Percentiles rank a stretch among this genome's conserved stretches.
These are phyloP conservation scores for Diaporthe sp. DNA, from an alignment of 2,329 filamentous ascomycete genomes.

Conservation along the genomic window DNA sequence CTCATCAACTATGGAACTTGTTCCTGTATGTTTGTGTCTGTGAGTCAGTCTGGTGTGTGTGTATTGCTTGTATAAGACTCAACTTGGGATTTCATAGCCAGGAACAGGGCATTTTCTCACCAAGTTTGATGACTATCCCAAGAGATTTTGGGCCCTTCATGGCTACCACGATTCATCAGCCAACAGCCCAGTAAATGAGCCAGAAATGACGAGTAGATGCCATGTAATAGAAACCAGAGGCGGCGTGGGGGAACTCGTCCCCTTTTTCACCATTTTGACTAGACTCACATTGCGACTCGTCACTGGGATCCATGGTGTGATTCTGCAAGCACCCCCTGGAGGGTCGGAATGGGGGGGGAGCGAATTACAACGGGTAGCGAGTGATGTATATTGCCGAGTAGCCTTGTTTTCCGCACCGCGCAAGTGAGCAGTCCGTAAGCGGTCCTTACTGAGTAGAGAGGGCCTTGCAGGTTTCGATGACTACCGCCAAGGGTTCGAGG, in stretches of 20 bases:
- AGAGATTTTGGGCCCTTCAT: constrained; percentile 77
- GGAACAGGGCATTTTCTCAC: constrained; percentile 60
- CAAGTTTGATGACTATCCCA: constrained; percentile 88
- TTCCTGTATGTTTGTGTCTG: constrained; percentile 69
- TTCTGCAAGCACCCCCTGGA: constrained; percentile 28
- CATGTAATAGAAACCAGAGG: neutral
- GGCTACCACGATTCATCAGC: constrained; percentile 53
- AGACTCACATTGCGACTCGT: constrained; percentile 37
- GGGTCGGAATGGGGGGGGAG: constrained; percentile 6
- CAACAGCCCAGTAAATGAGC: constrained; percentile 37
- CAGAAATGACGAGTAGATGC: neutral
- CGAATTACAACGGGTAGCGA: constrained; percentile 23
- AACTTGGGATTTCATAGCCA: neutral
- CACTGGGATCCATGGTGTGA: constrained; percentile 36
- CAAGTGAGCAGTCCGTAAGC: constrained; percentile 23
- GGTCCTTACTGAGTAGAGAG: neutral
- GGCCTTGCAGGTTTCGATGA: constrained; percentile 22
- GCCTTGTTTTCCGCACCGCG: constrained; percentile 14
- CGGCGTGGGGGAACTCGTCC: neutral
- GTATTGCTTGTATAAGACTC: neutral
- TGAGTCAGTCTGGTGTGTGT: constrained; percentile 16
- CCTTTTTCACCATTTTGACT: neutral
- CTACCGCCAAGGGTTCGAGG: constrained; percentile 24
- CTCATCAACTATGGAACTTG: constrained; percentile 98
- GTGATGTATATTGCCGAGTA: constrained; percentile 5